These are phyloP conservation scores for Mucor saturninus DNA, from an alignment of 371 early-diverging fungal genomes.

Conservation along the genomic window DNA sequence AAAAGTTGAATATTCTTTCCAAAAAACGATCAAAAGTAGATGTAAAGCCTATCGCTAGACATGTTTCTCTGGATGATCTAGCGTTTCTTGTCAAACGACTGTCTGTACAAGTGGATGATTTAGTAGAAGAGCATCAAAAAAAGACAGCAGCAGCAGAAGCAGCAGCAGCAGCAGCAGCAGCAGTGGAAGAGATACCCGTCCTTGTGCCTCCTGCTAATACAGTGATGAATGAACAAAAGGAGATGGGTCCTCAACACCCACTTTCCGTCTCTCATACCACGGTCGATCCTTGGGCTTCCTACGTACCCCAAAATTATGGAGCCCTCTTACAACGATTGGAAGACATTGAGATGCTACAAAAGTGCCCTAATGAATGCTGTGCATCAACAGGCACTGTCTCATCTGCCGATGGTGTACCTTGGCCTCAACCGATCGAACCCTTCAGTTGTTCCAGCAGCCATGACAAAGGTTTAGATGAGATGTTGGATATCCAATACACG, in stretches of 20 bases:
- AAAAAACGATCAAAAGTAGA: constrained; percentile 21
- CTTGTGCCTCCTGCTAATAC: no score
- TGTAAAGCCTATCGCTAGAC: neutral
- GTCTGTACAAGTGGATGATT: constrained; percentile 32
- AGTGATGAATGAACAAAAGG: no score
- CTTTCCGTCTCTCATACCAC: neutral
- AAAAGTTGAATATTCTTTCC: constrained; percentile 16
- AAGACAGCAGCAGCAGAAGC: constrained; percentile 10
- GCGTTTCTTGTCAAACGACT: constrained; percentile 28
- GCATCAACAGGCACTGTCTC: constrained; percentile 12
- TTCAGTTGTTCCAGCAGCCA: constrained; percentile 3
- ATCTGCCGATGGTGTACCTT: constrained; percentile 33
- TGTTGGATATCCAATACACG: constrained; percentile 29
- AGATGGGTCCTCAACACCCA: no score
- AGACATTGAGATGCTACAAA: constrained; percentile 20
- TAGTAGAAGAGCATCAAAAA: constrained; percentile 11
- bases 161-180: constrained; percentile 7
- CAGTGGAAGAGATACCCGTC: neutral
- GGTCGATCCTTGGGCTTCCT: constrained; percentile 40
- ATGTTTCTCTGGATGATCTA: constrained; percentile 27
- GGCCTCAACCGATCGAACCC: constrained; percentile 32
- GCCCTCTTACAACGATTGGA: constrained; percentile 29
- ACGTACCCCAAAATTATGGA: constrained; percentile 37
- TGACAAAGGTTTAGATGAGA: constrained; percentile 1
- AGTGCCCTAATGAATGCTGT: constrained; percentile 22